Base-by-base conservation (phyloP, 306 rosid genomes). In the Canavalia gladiata region DNA sequence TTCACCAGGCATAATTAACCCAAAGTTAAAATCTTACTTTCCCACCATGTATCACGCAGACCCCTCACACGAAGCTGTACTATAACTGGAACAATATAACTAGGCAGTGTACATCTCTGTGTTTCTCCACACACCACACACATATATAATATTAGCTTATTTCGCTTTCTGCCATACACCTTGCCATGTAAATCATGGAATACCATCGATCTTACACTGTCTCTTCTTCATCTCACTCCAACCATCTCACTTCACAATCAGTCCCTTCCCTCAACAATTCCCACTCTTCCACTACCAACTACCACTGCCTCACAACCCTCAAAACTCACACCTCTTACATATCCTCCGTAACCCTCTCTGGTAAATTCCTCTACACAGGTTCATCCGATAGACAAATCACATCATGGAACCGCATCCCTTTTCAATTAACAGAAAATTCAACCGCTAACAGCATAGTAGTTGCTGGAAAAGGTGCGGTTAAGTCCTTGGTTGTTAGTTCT, bases 401-500 rank as follows among this genome's bases (percentile, higher is more conserved):
- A 11, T 86, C 90, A 1, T 95, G 94, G 89, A 85, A 82, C 67
- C 82, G 79, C 9, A 63, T 46, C 85, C 28, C 79, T 33, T 64
- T 75, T 3, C 68, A 84, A 52, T 52, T 42, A 0, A 1, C 2
- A 13, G 55, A 79, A 35, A 77, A 25, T 74, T 54, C 82, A 64
- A 13, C 69, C 45, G 18, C 7, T 42, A 25, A 46, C 46, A 82
- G 74, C 86, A 54, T 72, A 37, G 89, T 92, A 0, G 2, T 83
- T 0, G 89, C 97, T 0, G 97, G 97, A 10, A 88, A 93, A 42
- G 97, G 99, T 28, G 99, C 99, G 0, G 97, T 95, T 5, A 95
- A 95, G 86, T 90, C 90, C 6, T 67, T 95, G 0, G 89, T 91
- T 1, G 73, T 93, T 18, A 87, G 89, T 4, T 86, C 91, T 1